Percentiles rank a stretch among this genome's conserved stretches.
Evolutionary conservation across 768 basidiomycete genomes (phyloP).

Genomic region (Mycena metata): DNA sequence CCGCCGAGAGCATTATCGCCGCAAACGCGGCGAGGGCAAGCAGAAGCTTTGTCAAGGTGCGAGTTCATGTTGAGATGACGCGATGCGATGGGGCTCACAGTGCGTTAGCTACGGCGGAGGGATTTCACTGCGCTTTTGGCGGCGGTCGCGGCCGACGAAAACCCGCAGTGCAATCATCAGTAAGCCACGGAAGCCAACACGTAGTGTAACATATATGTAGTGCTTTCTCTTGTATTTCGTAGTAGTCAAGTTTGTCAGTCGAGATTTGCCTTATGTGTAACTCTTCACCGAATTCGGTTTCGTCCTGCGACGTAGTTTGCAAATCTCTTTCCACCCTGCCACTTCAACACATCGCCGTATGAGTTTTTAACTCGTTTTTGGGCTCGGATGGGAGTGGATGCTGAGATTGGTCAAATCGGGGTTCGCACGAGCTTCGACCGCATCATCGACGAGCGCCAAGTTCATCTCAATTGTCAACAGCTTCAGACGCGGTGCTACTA

Average conservation of each 20-base stretch:
- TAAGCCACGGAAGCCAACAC: not conserved
- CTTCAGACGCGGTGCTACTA: not conserved
- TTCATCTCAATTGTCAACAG: not conserved
- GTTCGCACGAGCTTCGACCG: constrained; percentile 21
- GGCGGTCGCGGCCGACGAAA: constrained; percentile 30
- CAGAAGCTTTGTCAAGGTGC: constrained; percentile 40
- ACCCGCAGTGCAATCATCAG: constrained; percentile 40
- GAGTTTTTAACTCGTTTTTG: constrained; percentile 27
- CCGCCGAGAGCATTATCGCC: constrained; percentile 68
- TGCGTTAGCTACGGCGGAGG: constrained; percentile 39
- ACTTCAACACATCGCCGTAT: constrained; percentile 20
- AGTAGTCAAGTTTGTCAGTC: constrained; percentile 10
- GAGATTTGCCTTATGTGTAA: constrained; percentile 12
- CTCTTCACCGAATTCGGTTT: constrained; percentile 17
- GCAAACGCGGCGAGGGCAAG: constrained; percentile 61
- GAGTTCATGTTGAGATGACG: constrained; percentile 23
- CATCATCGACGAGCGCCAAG: not conserved
- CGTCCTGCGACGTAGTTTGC: not conserved
- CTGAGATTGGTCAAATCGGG: constrained; percentile 20
- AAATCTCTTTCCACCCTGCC: constrained; percentile 19
- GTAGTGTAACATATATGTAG: not conserved
- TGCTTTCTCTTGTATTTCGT: not conserved
- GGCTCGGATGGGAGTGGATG: constrained; percentile 22
- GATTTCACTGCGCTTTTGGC: constrained; percentile 46
- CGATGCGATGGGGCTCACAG: constrained; percentile 35